Conservation (phyloP, 345 rosid genomes). For the Gynandropsis gynandra region DNA sequence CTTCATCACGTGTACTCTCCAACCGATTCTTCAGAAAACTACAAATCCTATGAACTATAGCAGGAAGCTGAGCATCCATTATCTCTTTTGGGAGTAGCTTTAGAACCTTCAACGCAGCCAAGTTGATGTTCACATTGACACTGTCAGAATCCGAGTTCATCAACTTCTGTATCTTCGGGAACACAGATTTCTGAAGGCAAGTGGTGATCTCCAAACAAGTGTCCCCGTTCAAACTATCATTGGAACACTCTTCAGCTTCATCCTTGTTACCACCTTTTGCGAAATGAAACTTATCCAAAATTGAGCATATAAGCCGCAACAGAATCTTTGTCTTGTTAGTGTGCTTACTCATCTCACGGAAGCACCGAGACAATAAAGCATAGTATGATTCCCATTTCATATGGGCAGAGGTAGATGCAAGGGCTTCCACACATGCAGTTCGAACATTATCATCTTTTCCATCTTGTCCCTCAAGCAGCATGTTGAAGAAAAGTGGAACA, state of each 20-base stretch:
- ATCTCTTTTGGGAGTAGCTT: slow-evolving; percentile 78
- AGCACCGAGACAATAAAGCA: slow-evolving; percentile 61
- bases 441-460: slow-evolving; percentile 58
- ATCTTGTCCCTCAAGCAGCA: slow-evolving; percentile 71
- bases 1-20: slow-evolving; percentile 66
- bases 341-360: slow-evolving; percentile 52
- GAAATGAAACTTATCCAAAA: slow-evolving; percentile 79
- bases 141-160: slow-evolving; percentile 56
- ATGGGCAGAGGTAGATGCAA: slow-evolving; percentile 61
- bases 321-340: slow-evolving; percentile 59
- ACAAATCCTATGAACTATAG: slow-evolving; percentile 59
- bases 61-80: slow-evolving; percentile 69
- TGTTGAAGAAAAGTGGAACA: slow-evolving; percentile 68
- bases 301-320: slow-evolving; percentile 54
- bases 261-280: slow-evolving; percentile 26
- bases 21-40: slow-evolving; percentile 63
- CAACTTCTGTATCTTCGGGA: slow-evolving; percentile 64
- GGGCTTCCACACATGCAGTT: slow-evolving; percentile 65
- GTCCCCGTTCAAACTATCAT: slow-evolving; percentile 17
- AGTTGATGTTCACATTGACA: slow-evolving; percentile 53
- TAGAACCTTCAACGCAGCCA: slow-evolving; percentile 72
- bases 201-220: slow-evolving; percentile 37
- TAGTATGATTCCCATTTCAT: slow-evolving; percentile 78
- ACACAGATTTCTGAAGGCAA: slow-evolving; percentile 50
- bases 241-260: slow-evolving; percentile 27